Conservation (phyloP, 352 stramenopile genomes). For the Globisporangium paroecandrum region DNA sequence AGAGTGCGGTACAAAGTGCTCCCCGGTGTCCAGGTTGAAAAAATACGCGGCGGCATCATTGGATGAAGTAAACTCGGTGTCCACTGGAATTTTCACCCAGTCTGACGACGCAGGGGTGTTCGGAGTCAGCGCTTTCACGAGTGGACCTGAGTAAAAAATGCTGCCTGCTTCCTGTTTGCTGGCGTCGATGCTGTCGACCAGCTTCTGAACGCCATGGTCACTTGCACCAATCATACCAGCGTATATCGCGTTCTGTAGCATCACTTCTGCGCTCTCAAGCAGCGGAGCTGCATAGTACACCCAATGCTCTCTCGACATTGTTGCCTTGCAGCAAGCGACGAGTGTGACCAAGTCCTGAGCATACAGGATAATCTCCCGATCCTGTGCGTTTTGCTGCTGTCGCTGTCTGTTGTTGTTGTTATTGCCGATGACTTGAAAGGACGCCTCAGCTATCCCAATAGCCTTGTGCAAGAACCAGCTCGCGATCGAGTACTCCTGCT, state of each 20-base stretch:
- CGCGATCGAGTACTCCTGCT: conserved; percentile 45
- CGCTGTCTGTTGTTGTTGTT: background rate
- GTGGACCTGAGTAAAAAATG: conserved; percentile 13
- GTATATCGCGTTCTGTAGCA: conserved; percentile 9
- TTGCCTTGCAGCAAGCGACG: conserved; percentile 39
- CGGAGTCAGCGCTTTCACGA: conserved; percentile 30
- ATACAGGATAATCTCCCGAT: background rate
- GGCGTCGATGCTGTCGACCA: background rate
- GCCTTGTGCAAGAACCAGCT: conserved; percentile 45
- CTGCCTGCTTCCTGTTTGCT: conserved; percentile 22
- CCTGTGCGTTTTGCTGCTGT: background rate
- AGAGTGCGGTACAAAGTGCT: conserved; percentile 19
- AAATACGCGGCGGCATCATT: conserved; percentile 24
- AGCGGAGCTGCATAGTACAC: conserved; percentile 6
- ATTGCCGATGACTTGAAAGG: background rate
- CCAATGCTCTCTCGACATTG: conserved; percentile 21
- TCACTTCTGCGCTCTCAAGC: conserved; percentile 18
- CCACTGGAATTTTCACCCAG: conserved; percentile 40
- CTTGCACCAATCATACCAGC: background rate
- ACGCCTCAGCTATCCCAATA: background rate
- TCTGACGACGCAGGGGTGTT: conserved; percentile 48
- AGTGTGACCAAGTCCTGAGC: conserved; percentile 35
- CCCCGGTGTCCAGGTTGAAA: conserved; percentile 68
- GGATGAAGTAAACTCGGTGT: background rate
- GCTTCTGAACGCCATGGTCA: conserved; percentile 4